Base-by-base conservation (phyloP, 75 land plant species). In the Pinus tabuliformis region DNA sequence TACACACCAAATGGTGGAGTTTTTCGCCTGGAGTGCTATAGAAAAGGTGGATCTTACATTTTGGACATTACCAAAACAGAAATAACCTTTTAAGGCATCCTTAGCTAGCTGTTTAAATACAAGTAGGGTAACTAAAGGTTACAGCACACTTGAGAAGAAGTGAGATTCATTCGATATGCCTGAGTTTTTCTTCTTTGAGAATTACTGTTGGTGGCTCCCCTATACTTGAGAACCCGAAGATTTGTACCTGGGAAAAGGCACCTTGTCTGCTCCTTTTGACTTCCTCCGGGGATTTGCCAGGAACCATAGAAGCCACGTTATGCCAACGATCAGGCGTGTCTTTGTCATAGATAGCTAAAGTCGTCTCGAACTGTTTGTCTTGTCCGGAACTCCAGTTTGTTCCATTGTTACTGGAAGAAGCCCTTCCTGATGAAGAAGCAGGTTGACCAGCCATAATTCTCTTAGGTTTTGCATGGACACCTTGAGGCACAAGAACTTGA, bases 311-410 rank as follows among this genome's bases (percentile, higher is more conserved):
- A 7, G 92, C 90, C 20, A 90, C 77, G 33, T 85, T 81, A 60
- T 87, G 83, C 92, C 92, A 90, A 13, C 90, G 80, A 20, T 79
- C 81, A 5, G 91, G 86, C 3, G 79, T 77, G 28, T 89, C 86
- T 39, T 87, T 70, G 59, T 87, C 85, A 57, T 77, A 81, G 15
- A 70, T 54, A 16, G 86, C 86, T 18, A 90, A 72, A 0, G 92
- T 90, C 64, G 66, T 77, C 74, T 90, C 90, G 64, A 90, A 90
- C 58, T 54, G 24, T 77, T 83, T 82, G 79, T 90, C 82, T 76
- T 90, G 85, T 70, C 82, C 70, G 15, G 49, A 26, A 9, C 87
- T 90, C 92, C 90, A 90, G 54, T 49, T 49, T 49, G 54, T 49
- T 49, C 12, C 54, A 49, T 8, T 49, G 9, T 49, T 49, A 49